Evolutionary conservation across 2,329 filamentous ascomycete species (phyloP).

Genomic region (Hirsutella rhossiliensis): DNA sequence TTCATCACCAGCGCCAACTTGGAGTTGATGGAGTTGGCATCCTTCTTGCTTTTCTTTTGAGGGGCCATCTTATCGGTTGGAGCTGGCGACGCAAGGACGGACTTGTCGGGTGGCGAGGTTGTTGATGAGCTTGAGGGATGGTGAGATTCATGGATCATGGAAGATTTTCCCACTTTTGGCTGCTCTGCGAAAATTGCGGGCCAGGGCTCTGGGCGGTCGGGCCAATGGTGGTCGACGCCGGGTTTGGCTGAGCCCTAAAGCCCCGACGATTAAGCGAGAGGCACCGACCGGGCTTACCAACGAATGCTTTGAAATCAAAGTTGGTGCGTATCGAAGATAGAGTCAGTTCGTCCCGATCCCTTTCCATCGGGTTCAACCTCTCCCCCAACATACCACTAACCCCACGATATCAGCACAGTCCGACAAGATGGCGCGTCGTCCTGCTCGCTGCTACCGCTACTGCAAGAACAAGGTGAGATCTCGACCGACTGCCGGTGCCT

Average conservation of each 20-base stretch:
- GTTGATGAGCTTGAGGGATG: constrained; percentile 8
- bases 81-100: constrained; percentile 13
- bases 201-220: constrained; percentile 6
- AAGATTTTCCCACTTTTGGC: constrained; percentile 11
- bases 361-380: constrained; percentile 16
- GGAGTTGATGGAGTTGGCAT: constrained; percentile 58
- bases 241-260: constrained; percentile 23
- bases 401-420: constrained; percentile 30
- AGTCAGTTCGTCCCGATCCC: constrained; percentile 13
- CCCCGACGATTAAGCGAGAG: constrained; percentile 23
- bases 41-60: constrained; percentile 76
- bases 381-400: constrained; percentile 23
- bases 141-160: neutral
- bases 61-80: constrained; percentile 47
- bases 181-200: constrained; percentile 9
- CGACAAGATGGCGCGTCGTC: constrained; percentile 97
- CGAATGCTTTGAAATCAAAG: constrained; percentile 44
- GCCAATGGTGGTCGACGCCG: constrained; percentile 15
- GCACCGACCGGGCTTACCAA: constrained; percentile 17
- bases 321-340: constrained; percentile 14
- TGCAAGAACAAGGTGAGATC: constrained; percentile 98
- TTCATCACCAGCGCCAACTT: constrained; percentile 52
- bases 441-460: constrained; percentile 99
- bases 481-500: neutral
- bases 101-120: neutral